Evolutionary conservation across 495 filamentous ascomycete genomes (phyloP), one percentile per base, ranked within the genome.

Genomic region (Penicillium alfredii): DNA sequence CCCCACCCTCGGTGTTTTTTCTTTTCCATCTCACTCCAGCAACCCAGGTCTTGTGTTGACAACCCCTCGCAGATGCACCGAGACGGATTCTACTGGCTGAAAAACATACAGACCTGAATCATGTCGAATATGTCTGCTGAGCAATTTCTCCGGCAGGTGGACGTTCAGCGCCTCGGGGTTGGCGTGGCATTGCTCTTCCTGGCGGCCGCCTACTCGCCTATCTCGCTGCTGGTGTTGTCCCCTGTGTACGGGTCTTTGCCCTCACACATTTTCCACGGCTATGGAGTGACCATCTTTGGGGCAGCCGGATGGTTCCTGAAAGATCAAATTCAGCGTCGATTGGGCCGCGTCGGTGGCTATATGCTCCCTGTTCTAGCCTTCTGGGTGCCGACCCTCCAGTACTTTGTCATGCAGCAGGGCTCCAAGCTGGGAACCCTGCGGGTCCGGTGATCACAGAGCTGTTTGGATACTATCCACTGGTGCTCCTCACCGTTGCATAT

Each of bases 241-340:
- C 92, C 90, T 2, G 82, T 89, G 13, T 97, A 93, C 63, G 90
- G 90, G 14, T 74, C 80, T 10, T 80, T 88, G 14, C 81, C 90
- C 7, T 58, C 86, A 1, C 72, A 76, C 8, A 69, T 81, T 49
- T 82, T 81, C 59, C 88, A 94, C 56, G 55, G 66, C 34, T 72
- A 76, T 48, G 70, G 84, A 12, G 70, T 84, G 28, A 75, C 73
- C 39, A 61, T 73, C 6, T 80, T 73, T 25, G 73, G 78, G 29
- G 76, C 82, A 17, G 59, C 70, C 35, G 76, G 82, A 40, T 82
- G 78, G 74, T 72, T 77, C 20, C 55, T 58, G 46, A 53, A 80
- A 76, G 56, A 58, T 51, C 75, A 43, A 44, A 64, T 47, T 51
- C 77, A 38, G 53, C 65, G 53, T 60, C 39, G 61, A 34, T 27